phyloP scores from a whole-genome alignment of 169 alveolate species.

The Theileria luwenshuni region DNA sequence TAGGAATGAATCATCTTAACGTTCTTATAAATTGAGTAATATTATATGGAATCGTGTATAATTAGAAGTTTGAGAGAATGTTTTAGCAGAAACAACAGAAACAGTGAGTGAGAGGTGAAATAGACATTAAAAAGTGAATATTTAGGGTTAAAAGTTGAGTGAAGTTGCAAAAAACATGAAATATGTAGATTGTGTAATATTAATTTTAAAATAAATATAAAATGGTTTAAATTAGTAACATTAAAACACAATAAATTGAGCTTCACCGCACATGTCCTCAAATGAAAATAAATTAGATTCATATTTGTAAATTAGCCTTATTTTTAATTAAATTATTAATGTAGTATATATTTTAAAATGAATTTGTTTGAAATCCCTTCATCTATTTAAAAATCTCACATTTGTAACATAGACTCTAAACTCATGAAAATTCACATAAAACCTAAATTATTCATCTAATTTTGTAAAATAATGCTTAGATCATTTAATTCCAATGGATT shows the following conservation, averaged over 20 bases:
- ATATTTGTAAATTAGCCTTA: too few relatives aligned
- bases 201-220: too few relatives aligned
- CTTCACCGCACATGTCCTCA: background rate
- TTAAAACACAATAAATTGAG: background rate
- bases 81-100: too few relatives aligned
- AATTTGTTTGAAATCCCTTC: background rate
- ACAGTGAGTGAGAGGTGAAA: too few relatives aligned
- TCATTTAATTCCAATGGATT: constrained; percentile 65
- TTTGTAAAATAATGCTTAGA: constrained; percentile 42
- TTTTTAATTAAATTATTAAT: too few relatives aligned
- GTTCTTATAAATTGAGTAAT: too few relatives aligned
- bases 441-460: background rate
- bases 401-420: background rate
- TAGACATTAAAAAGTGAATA: too few relatives aligned
- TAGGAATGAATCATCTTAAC: too few relatives aligned
- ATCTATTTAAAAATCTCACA: background rate
- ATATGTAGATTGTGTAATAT: too few relatives aligned
- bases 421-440: background rate
- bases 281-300: background rate
- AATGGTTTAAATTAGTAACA: background rate
- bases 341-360: background rate
- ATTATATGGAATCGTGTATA: too few relatives aligned
- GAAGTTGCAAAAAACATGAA: background rate
- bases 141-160: background rate
- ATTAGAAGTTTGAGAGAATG: too few relatives aligned